Evolutionary conservation across 2,329 filamentous ascomycete species (phyloP).

Genomic region (Drechslera avenae): DNA sequence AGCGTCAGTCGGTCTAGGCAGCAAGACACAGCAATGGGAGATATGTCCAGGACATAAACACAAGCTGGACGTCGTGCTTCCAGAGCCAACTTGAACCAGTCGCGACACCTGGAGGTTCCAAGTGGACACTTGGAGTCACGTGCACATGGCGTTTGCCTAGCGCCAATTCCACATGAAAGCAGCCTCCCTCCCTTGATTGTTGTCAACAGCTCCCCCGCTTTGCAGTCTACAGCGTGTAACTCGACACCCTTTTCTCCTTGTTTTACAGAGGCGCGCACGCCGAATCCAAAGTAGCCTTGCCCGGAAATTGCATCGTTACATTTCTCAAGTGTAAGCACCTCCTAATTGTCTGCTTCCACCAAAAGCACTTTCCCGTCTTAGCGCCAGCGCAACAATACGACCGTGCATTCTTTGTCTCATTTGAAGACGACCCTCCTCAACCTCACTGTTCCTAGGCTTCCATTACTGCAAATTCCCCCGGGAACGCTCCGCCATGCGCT

Average conservation of each 20-base stretch:
- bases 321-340: not conserved
- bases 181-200: constrained; percentile 9
- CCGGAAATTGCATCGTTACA: not conserved
- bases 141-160: constrained; percentile 23
- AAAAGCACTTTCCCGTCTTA: constrained; percentile 14
- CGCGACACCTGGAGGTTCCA: constrained; percentile 32
- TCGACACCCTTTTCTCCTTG: not conserved
- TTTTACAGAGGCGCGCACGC: not conserved
- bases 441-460: constrained; percentile 1
- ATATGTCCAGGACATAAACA: not conserved
- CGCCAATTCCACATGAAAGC: constrained; percentile 14
- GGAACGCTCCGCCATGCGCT: constrained; percentile 13
- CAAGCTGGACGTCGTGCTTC: constrained; percentile 10
- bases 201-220: constrained; percentile 3
- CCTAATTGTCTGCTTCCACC: constrained; percentile 12
- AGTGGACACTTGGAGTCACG: constrained; percentile 33
- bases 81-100: constrained; percentile 16
- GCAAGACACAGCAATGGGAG: not conserved
- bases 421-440: constrained; percentile 12
- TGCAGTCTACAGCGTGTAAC: not conserved
- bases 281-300: not conserved
- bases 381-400: constrained; percentile 9
- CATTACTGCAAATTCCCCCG: not conserved
- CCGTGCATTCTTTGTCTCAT: constrained; percentile 21
- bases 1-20: not conserved